Base-by-base conservation (phyloP, 73 alveolate genomes). In the Blepharisma japonicum region DNA sequence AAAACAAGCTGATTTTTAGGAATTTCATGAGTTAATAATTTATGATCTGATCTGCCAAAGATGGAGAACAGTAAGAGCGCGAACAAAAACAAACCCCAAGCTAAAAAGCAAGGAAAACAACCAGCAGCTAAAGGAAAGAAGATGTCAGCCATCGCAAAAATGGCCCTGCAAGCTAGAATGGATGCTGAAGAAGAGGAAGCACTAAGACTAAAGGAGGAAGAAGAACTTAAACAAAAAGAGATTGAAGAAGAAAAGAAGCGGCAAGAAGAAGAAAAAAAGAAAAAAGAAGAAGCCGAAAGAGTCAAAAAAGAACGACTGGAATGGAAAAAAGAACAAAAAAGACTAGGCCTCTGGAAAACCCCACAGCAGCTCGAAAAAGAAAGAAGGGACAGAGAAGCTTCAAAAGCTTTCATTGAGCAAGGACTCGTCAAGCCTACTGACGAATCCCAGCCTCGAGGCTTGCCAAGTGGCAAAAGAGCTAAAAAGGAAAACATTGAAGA, bases 231-330 rank as follows among this genome's bases (percentile, higher is more conserved):
- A 9, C 49, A 39, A 32, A 38, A 53, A 51, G 47, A 50, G 14
- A 23, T 27, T 6, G 84, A 77, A 66, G 84, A 9, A 6, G 80
- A 77, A 80, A 68, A 74, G 25, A 74, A 76, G 77, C 55, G 80
- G 68, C 87, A 78, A 77, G 83, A 84, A 9, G 93, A 83, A 67
- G 91, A 87, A 21, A 80, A 83, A 42, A 79, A 87, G 68, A 81
- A 86, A 70, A 89, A 89, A 50, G 90, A 86, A 67, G 89, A 81
- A 89, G 89, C 68, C 77, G 93, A 87, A 82, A 79, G 77, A 27
- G 86, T 48, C 56, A 86, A 66, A 55, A 79, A 38, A 56, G 81
- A 23, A 27, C 86, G 76, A 77, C 74, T 55, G 45, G 80, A 67
- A 54, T 67, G 80, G 56, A 83, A 74, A 82, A 23, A 71, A 66